Base-by-base conservation (phyloP, 768 basidiomycete genomes). In the Boletellus ananas region DNA sequence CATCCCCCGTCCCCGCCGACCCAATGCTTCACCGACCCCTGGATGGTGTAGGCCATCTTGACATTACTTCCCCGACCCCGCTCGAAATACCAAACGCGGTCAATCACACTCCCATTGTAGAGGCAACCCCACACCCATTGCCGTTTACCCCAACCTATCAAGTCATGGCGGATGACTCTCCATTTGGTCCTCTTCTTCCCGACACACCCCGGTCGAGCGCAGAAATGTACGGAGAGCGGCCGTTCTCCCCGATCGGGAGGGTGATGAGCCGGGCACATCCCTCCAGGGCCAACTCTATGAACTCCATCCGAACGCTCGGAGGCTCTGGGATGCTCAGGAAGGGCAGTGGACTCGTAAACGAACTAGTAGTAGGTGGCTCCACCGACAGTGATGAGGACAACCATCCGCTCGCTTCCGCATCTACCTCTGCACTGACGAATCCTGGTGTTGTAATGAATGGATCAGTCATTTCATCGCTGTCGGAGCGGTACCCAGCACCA, bases 401-500 rank as follows among this genome's bases (percentile, higher is more conserved):
- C 14, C 21, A 50, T 16, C 45, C 44, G 11, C 34, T 16, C 14
- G 34, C 41, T 16, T 45, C 50, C 13, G 18, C 34, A 0, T 21
- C 60, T n/a, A 23, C 41, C 34, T 43, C 51, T 25, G 44, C 45
- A 12, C 27, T 23, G 27, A 18, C 27, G 9, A 39, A 37, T 14
- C 10, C 37, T 10, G 38, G 43, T 37, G 17, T 21, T 2, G 41
- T 36, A 34, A 27, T 10, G 11, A 49, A 52, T 2, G 51, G 0
- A 14, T 59, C 58, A 1, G 8, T 53, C 27, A 34, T 67, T n/a
- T 57, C 58, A 2, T 67, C 66, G 16, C 58, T 67, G 8, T 67
- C 66, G 7, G 63, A 67, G 35, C 61, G 66, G 13, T 67, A 67
- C 44, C 67, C 66, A 13, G 61, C 58, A 8, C 58, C 67, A 12